Conservation (phyloP, 148 eudicot species). For the Silene uniflora region DNA sequence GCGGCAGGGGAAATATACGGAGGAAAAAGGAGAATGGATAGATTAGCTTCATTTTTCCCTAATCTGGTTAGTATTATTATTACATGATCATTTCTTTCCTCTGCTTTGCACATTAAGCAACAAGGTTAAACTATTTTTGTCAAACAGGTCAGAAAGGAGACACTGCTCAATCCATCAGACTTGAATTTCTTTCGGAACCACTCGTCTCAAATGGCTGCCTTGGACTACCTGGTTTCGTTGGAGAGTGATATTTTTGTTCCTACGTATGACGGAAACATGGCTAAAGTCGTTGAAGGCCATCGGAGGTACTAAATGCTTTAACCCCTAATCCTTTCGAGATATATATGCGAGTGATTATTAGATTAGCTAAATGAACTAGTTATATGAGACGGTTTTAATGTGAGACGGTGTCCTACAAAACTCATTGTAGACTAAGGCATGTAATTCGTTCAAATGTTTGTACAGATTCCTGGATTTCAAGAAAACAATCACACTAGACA, state of each 20-base stretch:
- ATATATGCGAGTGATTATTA: background rate
- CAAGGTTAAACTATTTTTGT: conserved; percentile 1
- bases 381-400: too few relatives aligned
- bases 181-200: conserved; percentile 63
- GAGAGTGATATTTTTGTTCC: conserved; percentile 83
- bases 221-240: conserved; percentile 67
- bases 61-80: conserved; percentile 51
- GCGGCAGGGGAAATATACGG: conserved; percentile 78
- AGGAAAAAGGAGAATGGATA: conserved; percentile 53
- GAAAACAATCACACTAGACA: conserved; percentile 45
- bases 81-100: background rate
- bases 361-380: background rate
- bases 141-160: conserved; percentile 69
- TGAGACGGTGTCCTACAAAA: too few relatives aligned
- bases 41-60: conserved; percentile 51
- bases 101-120: background rate
- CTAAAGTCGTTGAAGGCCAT: conserved; percentile 81
- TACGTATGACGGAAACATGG: conserved; percentile 83
- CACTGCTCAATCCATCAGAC: conserved; percentile 51
- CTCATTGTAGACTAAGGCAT: too few relatives aligned
- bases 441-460: background rate
- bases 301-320: conserved; percentile 44
- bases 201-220: conserved; percentile 76
- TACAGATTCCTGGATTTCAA: conserved; percentile 42
- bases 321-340: background rate